Conservation (phyloP, 768 basidiomycete genomes). For the Naematelia aurantialba region DNA sequence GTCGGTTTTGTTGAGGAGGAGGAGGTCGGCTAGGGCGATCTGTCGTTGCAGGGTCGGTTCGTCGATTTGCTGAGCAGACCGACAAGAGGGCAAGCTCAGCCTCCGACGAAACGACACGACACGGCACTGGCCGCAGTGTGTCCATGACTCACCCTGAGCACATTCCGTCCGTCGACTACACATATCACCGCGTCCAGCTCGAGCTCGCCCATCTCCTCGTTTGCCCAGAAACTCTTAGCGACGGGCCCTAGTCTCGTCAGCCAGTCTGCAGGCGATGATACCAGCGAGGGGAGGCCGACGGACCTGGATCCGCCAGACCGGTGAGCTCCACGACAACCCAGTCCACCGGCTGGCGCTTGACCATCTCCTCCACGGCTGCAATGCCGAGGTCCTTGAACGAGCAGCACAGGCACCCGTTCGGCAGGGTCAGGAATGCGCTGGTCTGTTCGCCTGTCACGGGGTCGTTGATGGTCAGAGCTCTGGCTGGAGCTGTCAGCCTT, state of each 20-base stretch:
- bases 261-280: neutral
- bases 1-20: slow-evolving; percentile 88
- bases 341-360: slow-evolving; percentile 57
- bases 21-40: slow-evolving; percentile 85
- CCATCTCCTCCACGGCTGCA: slow-evolving; percentile 84
- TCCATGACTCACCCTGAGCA: slow-evolving; percentile 55
- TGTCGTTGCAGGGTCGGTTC: slow-evolving; percentile 56
- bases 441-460: slow-evolving; percentile 58
- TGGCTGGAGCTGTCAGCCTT: slow-evolving; percentile 56
- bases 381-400: slow-evolving; percentile 91
- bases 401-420: slow-evolving; percentile 97
- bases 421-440: slow-evolving; percentile 75
- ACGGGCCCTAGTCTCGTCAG: slow-evolving; percentile 34
- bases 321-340: slow-evolving; percentile 95
- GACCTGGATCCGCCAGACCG: slow-evolving; percentile 91
- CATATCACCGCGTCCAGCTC: slow-evolving; percentile 78
- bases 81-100: no score
- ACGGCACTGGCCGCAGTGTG: no score
- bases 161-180: slow-evolving; percentile 85
- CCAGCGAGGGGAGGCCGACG: slow-evolving; percentile 8
- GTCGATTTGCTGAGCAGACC: neutral
- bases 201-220: slow-evolving; percentile 53
- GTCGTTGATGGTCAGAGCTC: slow-evolving; percentile 75
- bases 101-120: no score
- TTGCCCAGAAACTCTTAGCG: slow-evolving; percentile 52